Percentiles rank a stretch among this genome's conserved stretches.
phyloP scores from a whole-genome alignment of 257 asterid genomes.

The Solanum rostratum region DNA sequence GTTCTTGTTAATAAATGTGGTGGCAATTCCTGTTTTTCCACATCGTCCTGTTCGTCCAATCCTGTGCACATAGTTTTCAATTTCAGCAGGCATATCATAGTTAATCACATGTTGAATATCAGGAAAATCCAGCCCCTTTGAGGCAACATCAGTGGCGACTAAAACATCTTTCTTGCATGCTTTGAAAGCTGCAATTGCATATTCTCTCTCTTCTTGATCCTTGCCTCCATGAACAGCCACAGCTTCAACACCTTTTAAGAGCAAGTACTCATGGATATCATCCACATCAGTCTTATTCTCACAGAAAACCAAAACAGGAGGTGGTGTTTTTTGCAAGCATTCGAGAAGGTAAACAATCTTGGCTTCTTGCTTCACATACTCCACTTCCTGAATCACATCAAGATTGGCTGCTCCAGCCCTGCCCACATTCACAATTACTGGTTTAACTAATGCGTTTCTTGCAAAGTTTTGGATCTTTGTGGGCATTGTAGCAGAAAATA shows the following conservation, averaged over 20 bases:
- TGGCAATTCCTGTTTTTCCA: constrained; percentile 83
- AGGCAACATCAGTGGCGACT: constrained; percentile 84
- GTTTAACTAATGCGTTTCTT: constrained; percentile 69
- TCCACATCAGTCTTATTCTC: constrained; percentile 83
- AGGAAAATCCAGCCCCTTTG: constrained; percentile 79
- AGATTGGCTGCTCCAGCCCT: constrained; percentile 90
- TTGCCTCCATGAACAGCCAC: constrained; percentile 78
- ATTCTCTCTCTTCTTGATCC: constrained; percentile 81
- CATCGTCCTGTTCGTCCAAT: constrained; percentile 77
- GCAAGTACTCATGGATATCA: constrained; percentile 71
- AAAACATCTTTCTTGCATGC: constrained; percentile 72
- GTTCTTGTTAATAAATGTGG: constrained; percentile 72
- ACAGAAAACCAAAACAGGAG: constrained; percentile 66
- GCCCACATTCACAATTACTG: constrained; percentile 75
- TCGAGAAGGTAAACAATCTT: constrained; percentile 78
- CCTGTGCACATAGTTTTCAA: constrained; percentile 78
- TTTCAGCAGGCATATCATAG: constrained; percentile 87
- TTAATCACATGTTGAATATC: constrained; percentile 80
- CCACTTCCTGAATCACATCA: constrained; percentile 80
- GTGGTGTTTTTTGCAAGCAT: constrained; percentile 73
- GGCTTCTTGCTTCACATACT: constrained; percentile 80
- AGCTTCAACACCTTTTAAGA: constrained; percentile 75
- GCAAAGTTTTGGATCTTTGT: constrained; percentile 79
- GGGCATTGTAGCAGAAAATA: constrained; percentile 92
- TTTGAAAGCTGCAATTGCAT: constrained; percentile 68